Evolutionary conservation across 495 filamentous ascomycete genomes (phyloP), one percentile per base, ranked within the genome.

Genomic region (Daldinia bambusicola): DNA sequence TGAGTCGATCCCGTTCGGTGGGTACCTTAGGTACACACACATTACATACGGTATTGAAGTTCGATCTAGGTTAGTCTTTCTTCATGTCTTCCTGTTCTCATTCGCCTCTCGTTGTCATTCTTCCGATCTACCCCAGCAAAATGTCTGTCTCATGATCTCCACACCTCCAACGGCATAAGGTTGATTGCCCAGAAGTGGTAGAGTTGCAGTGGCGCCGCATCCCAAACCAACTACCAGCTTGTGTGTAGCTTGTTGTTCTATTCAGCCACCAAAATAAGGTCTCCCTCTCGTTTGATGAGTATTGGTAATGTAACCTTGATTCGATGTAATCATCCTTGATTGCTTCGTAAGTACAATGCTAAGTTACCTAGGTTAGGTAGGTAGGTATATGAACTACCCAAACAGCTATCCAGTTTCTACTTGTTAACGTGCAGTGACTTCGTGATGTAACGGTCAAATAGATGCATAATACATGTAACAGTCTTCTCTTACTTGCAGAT

Each of bases 151-250:
- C 55, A 52, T 45, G 48, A 55, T 62, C 62, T 31, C 69, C 69
- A 71, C 63, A 14, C 63, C 58, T 6, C 45, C 66, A 36, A 16
- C 26, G 32, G 32, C 31, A 20, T 18, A 38, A 20, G 34, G 43
- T 63, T 30, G n/a, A 30, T 41, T 51, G 56, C 40, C 53, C 34
- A 63, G 63, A 45, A 26, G 18, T 45, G 30, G 59, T 56, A 72
- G 60, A 61, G 70, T 72, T 36, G 61, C 48, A 72, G 41, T 52
- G 37, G 22, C 43, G 40, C 48, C 56, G 60, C 56, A 72, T 72
- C 55, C 61, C 70, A 59, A 68, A 65, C 48, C 31, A 59, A n/a
- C 22, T 60, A 30, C 13, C 8, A 60, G 6, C 4, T 16, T 10
- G 34, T 36, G 9, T 36, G 12, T 58, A 64, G 67, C 45, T 64